These are phyloP conservation scores for Magnusiomyces suaveolens DNA, from an alignment of 1,139 yeast genomes.

Conservation along the genomic window DNA sequence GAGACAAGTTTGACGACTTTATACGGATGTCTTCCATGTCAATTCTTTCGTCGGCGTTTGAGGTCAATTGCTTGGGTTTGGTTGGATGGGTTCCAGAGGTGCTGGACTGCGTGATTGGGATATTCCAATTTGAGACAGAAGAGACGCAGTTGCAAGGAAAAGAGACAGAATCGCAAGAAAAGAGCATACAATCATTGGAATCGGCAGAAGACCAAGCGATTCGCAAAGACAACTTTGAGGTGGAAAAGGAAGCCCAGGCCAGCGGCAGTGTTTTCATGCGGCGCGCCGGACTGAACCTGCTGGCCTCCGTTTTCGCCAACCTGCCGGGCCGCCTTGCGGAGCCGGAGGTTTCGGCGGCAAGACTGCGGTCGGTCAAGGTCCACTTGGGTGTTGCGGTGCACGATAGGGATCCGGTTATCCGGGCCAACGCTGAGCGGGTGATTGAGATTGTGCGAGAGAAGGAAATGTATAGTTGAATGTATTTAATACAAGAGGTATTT, in stretches of 20 bases:
- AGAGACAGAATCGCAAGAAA: background rate
- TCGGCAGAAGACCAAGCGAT: background rate
- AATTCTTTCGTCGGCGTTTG: conserved; percentile 55
- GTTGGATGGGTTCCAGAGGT: conserved; percentile 41
- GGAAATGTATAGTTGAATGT: background rate
- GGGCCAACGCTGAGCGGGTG: conserved; percentile 7
- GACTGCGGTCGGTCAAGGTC: background rate
- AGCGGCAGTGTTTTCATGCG: conserved; percentile 39
- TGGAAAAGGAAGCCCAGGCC: background rate
- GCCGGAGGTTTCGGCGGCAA: background rate
- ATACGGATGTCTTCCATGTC: conserved; percentile 83
- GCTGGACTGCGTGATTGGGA: conserved; percentile 68
- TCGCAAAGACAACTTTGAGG: background rate
- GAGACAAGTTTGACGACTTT: conserved; percentile 29
- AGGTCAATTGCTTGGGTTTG: conserved; percentile 49
- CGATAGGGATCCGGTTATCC: conserved; percentile 9
- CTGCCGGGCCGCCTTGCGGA: no score
- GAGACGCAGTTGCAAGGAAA: background rate
- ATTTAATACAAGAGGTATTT: no score
- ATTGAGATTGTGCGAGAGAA: conserved; percentile 1
- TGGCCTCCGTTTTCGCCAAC: conserved; percentile 48
- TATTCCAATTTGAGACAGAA: conserved; percentile 47
- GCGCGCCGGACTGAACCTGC: conserved; percentile 61
- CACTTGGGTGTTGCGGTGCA: conserved; percentile 7
- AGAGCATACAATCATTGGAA: background rate